Conservation (phyloP, 805 yeast genomes). For the Barnettozyma sp. region DNA sequence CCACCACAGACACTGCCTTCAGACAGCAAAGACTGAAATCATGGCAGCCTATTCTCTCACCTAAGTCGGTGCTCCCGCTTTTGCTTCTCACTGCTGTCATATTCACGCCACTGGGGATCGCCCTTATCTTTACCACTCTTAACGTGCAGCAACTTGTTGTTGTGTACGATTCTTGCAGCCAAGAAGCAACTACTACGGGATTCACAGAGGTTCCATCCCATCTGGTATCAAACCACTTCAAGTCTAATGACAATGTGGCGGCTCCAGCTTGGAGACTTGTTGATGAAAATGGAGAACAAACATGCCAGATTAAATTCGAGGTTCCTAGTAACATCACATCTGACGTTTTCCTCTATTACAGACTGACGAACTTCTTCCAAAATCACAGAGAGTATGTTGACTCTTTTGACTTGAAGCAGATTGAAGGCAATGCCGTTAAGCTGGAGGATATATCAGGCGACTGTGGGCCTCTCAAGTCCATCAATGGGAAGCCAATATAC, state of each 20-base stretch:
- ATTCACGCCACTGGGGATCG: conserved; percentile 89
- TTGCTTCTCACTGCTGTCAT: conserved; percentile 66
- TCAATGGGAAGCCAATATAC: conserved; percentile 58
- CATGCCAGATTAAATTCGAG: conserved; percentile 65
- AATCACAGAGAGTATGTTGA: conserved; percentile 92
- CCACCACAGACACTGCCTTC: conserved; percentile 65
- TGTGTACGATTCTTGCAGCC: conserved; percentile 67
- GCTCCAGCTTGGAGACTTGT: conserved; percentile 60
- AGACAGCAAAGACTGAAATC: conserved; percentile 62
- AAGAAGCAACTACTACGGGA: conserved; percentile 36
- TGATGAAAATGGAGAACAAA: conserved; percentile 32
- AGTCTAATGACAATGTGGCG: conserved; percentile 18
- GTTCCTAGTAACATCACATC: conserved; percentile 64
- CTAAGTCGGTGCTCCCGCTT: conserved; percentile 83
- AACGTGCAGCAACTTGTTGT: conserved; percentile 69
- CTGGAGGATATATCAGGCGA: conserved; percentile 40
- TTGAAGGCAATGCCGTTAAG: conserved; percentile 66
- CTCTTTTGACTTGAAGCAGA: conserved; percentile 73
- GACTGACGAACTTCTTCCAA: conserved; percentile 84
- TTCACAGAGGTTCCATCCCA: conserved; percentile 52
- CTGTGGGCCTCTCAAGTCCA: conserved; percentile 58
- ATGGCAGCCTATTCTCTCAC: conserved; percentile 84
- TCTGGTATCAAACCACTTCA: conserved; percentile 57
- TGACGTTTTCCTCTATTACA: conserved; percentile 74
- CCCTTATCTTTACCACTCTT: conserved; percentile 68